Evolutionary conservation across 2,329 filamentous ascomycete genomes (phyloP).

Genomic region (Phialemoniopsis sp.): DNA sequence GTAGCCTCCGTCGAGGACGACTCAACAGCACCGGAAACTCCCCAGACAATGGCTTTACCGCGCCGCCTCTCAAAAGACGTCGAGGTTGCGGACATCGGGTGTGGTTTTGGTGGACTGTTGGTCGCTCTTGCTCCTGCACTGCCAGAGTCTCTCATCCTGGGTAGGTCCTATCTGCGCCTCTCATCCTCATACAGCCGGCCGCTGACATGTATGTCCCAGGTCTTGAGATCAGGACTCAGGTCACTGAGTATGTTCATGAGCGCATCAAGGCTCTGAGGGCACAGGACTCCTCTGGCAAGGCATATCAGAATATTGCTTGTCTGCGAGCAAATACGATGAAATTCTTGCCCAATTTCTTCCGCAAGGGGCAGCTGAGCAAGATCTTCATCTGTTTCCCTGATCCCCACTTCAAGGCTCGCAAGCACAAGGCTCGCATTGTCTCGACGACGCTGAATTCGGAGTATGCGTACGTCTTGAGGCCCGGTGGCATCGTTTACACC

Average conservation of each 20-base stretch:
- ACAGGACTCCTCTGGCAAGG: slow-evolving; percentile 42
- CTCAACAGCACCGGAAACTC: slow-evolving; percentile 1
- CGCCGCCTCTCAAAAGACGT: slow-evolving; percentile 61
- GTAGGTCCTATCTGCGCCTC: slow-evolving; percentile 36
- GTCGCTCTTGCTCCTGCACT: slow-evolving; percentile 79
- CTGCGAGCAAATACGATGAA: slow-evolving; percentile 97
- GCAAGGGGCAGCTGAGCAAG: slow-evolving; percentile 72
- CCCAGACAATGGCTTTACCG: slow-evolving; percentile 8
- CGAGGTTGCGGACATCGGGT: slow-evolving; percentile 94
- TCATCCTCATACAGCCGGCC: not conserved
- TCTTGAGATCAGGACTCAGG: slow-evolving; percentile 87
- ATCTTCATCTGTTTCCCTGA: slow-evolving; percentile 99
- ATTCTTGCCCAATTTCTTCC: slow-evolving; percentile 97
- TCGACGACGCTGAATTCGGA: slow-evolving; percentile 84
- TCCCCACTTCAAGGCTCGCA: slow-evolving; percentile 94
- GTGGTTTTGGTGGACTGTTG: slow-evolving; percentile 88
- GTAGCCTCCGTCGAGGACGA: slow-evolving; percentile 5
- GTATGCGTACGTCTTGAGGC: slow-evolving; percentile 82
- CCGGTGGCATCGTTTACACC: slow-evolving; percentile 86
- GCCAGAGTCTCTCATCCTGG: slow-evolving; percentile 78
- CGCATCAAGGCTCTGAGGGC: slow-evolving; percentile 77
- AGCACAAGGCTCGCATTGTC: slow-evolving; percentile 95
- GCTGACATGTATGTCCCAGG: slow-evolving; percentile 41
- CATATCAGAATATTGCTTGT: slow-evolving; percentile 84
- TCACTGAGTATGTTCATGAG: slow-evolving; percentile 86